Evolutionary conservation across 2,329 filamentous ascomycete species (phyloP).

Genomic region (Kalmusia sp.): DNA sequence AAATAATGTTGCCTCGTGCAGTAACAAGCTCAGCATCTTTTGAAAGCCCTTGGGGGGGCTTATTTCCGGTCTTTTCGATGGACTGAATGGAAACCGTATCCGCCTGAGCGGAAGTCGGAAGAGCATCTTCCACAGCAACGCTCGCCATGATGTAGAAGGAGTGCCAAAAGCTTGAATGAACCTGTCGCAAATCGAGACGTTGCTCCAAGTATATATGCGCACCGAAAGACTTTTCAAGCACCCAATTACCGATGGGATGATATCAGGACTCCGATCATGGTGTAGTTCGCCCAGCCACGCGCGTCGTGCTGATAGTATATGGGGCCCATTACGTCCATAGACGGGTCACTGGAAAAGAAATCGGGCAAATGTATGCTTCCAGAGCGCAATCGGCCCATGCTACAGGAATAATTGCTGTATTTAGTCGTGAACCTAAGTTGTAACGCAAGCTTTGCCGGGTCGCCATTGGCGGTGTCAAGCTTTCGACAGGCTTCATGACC

Average conservation of each 20-base stretch:
- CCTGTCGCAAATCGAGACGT: not conserved
- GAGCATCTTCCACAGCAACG: not conserved
- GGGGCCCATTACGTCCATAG: not conserved
- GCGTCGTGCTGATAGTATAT: not conserved
- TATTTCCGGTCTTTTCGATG: conserved; percentile 2
- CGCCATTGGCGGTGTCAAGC: not conserved
- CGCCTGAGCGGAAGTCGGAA: not conserved
- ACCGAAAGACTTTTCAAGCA: not conserved
- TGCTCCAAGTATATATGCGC: not conserved
- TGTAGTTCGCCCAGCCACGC: not conserved
- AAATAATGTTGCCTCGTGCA: conserved; percentile 5
- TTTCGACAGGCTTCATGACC: not conserved
- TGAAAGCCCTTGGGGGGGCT: not conserved
- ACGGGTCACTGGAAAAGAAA: not conserved
- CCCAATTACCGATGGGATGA: not conserved
- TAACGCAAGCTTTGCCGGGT: not conserved
- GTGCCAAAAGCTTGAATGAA: not conserved
- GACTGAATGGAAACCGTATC: conserved; percentile 4
- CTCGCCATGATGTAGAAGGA: not conserved
- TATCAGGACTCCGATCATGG: not conserved
- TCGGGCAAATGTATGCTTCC: not conserved
- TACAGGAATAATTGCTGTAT: not conserved
- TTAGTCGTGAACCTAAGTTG: not conserved
- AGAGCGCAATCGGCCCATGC: not conserved
- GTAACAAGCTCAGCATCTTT: conserved; percentile 8